Evolutionary conservation across 164 flowering plant genomes (phyloP).

Genomic region (Macadamia tetraphylla): DNA sequence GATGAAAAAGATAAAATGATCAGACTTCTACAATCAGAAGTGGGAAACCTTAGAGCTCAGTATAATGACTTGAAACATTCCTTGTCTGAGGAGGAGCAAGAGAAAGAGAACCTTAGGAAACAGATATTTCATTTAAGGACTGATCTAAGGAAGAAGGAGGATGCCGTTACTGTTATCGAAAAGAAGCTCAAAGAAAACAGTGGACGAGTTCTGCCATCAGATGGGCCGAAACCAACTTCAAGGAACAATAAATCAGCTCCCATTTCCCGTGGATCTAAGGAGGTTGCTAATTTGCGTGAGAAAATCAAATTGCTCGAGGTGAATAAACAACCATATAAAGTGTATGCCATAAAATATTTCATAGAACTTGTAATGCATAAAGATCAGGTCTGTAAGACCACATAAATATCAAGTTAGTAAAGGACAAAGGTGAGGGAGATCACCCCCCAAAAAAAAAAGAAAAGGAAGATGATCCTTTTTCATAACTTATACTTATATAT

Average conservation of each 20-base stretch:
- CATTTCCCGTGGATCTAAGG: constrained; percentile 41
- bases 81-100: constrained; percentile 45
- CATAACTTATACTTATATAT: not conserved
- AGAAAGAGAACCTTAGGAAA: constrained; percentile 64
- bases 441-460: too few species aligned
- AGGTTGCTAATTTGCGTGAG: constrained; percentile 46
- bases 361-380: too few species aligned
- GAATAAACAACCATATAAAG: constrained; percentile 6
- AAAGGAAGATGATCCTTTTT: too few species aligned
- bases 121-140: constrained; percentile 42
- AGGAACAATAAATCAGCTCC: constrained; percentile 33
- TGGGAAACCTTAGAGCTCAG: constrained; percentile 39
- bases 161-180: constrained; percentile 35
- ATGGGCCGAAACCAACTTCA: constrained; percentile 27
- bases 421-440: too few species aligned
- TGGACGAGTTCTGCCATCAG: constrained; percentile 22
- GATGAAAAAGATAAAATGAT: constrained; percentile 45
- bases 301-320: constrained; percentile 75
- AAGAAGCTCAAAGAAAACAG: constrained; percentile 55
- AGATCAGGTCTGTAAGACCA: too few species aligned
- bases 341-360: not conserved
- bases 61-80: constrained; percentile 43
- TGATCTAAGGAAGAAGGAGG: constrained; percentile 65
- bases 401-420: too few species aligned
- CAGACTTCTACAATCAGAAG: constrained; percentile 35